These are phyloP conservation scores for Kondoa malvinella DNA, from an alignment of 768 basidiomycete species.

Conservation along the genomic window DNA sequence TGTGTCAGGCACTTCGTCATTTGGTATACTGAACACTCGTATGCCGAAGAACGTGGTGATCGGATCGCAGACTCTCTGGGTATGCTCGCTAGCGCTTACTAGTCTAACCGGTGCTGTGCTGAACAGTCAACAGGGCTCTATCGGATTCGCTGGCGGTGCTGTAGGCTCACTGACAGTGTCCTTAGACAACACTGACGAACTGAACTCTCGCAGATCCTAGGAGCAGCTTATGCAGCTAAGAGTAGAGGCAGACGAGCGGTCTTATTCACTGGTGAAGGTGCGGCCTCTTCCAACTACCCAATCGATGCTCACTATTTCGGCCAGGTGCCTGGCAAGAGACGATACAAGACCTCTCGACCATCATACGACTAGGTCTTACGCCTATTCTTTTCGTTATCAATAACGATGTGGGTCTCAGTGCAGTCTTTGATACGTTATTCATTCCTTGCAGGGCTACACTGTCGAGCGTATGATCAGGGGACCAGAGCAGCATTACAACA, in stretches of 20 bases:
- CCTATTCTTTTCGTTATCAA: conserved; percentile 39
- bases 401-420: conserved; percentile 25
- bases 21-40: no score
- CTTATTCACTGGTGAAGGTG: conserved; percentile 31
- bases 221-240: conserved; percentile 40
- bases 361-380: conserved; percentile 52
- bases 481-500: conserved; percentile 27
- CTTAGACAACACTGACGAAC: no score
- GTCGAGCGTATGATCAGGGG: conserved; percentile 55
- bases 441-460: conserved; percentile 45
- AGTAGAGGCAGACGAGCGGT: conserved; percentile 53
- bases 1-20: no score
- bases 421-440: not conserved
- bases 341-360: conserved; percentile 41
- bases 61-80: conserved; percentile 40
- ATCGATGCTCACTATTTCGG: no score
- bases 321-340: conserved; percentile 40
- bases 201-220: conserved; percentile 36
- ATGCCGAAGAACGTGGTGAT: conserved; percentile 47
- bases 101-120: no score
- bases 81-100: not conserved
- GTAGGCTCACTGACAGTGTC: not conserved
- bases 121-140: conserved; percentile 57
- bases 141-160: conserved; percentile 79
- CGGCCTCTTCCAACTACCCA: not conserved